phyloP scores from a whole-genome alignment of 352 stramenopile species.

The Elongisporangium anandrum region DNA sequence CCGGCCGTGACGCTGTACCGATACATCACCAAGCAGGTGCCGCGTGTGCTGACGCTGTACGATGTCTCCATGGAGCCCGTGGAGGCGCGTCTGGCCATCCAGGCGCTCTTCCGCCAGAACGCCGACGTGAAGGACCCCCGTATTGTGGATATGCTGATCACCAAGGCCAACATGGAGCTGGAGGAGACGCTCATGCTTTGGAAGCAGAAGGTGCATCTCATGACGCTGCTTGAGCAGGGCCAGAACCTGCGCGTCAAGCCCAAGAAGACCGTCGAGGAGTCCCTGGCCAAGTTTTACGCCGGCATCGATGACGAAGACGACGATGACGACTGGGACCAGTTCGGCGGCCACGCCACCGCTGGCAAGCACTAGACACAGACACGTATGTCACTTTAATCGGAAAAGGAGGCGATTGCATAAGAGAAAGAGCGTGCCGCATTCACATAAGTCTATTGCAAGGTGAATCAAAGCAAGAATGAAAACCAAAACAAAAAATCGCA shows the following conservation, averaged over 20 bases:
- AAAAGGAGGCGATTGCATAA: background rate
- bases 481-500: background rate
- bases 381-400: background rate
- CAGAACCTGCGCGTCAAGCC: constrained; percentile 51
- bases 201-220: constrained; percentile 96
- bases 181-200: constrained; percentile 97
- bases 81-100: constrained; percentile 86
- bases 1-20: constrained; percentile 85
- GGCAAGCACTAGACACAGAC: constrained; percentile 19
- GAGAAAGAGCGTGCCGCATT: background rate
- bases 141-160: constrained; percentile 95
- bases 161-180: constrained; percentile 97
- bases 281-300: constrained; percentile 79
- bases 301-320: constrained; percentile 72
- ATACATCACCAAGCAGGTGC: constrained; percentile 90
- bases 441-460: background rate
- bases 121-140: constrained; percentile 92
- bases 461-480: background rate
- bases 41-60: constrained; percentile 96
- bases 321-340: constrained; percentile 44
- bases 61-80: constrained; percentile 94
- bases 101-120: constrained; percentile 94
- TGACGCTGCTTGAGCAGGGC: constrained; percentile 76
- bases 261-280: constrained; percentile 42
- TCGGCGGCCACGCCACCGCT: background rate